Evolutionary conservation across 2,329 filamentous ascomycete genomes (phyloP).

Genomic region (Fusarium setosum): DNA sequence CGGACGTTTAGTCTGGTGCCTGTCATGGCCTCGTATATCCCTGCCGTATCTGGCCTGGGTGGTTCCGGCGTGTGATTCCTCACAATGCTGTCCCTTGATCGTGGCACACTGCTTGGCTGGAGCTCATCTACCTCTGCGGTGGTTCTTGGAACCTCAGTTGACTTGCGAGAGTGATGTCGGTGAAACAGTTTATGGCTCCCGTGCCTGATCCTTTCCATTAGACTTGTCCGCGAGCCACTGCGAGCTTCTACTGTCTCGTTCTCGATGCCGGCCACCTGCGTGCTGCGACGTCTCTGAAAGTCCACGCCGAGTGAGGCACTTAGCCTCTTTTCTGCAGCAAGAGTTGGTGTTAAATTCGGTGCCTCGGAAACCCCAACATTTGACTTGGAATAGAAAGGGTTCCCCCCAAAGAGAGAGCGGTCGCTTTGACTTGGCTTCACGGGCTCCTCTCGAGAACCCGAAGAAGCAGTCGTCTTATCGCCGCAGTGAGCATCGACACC

Average conservation of each 20-base stretch:
- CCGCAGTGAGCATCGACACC: slow-evolving; percentile 47
- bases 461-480: slow-evolving; percentile 6
- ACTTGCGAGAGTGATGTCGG: slow-evolving; percentile 31
- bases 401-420: slow-evolving; percentile 34
- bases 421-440: slow-evolving; percentile 21
- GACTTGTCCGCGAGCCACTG: slow-evolving; percentile 33
- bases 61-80: slow-evolving; percentile 27
- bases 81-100: slow-evolving; percentile 38
- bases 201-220: slow-evolving; percentile 46
- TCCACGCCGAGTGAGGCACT: slow-evolving; percentile 40
- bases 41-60: slow-evolving; percentile 26
- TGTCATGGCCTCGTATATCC: slow-evolving; percentile 41
- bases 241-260: slow-evolving; percentile 13
- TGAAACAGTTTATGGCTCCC: slow-evolving; percentile 40
- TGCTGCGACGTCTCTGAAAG: slow-evolving; percentile 42
- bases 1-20: slow-evolving; percentile 24
- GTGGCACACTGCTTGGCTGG: neutral
- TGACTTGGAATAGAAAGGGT: slow-evolving; percentile 34
- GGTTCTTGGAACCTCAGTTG: slow-evolving; percentile 6
- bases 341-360: neutral
- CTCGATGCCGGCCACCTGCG: slow-evolving; percentile 18
- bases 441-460: slow-evolving; percentile 18
- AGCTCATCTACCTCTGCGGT: slow-evolving; percentile 1
- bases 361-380: neutral
- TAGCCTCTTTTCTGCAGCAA: slow-evolving; percentile 28